Percentiles rank a stretch among this genome's conserved stretches.
These are phyloP conservation scores for Pseudozyma tsukubaensis DNA, from an alignment of 1,284 basidiomycete species.

Conservation along the genomic window DNA sequence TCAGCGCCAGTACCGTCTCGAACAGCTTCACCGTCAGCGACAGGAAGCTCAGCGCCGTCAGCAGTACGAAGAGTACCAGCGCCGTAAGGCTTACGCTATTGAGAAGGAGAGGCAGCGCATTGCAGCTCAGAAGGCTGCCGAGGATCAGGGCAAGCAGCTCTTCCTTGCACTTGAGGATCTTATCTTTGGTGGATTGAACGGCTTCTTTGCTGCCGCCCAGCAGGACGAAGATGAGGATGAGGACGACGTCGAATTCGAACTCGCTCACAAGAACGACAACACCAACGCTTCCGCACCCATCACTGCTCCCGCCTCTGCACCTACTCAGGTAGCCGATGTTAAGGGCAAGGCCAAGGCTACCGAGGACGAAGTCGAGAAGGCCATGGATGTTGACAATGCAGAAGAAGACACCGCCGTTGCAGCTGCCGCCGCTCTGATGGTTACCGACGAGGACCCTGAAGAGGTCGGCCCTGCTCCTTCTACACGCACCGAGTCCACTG, in stretches of 20 bases:
- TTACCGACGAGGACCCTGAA: conserved; percentile 39
- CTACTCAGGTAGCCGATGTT: conserved; percentile 13
- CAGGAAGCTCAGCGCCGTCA: conserved; percentile 38
- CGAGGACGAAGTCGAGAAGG: conserved; percentile 10
- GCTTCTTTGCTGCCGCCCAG: conserved; percentile 23
- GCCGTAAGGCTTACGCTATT: conserved; percentile 43
- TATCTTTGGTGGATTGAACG: conserved; percentile 40
- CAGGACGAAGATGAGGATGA: conserved; percentile 23
- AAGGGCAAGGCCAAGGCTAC: conserved; percentile 50
- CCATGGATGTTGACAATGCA: conserved; percentile 34
- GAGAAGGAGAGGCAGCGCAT: conserved; percentile 47
- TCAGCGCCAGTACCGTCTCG: conserved; percentile 37
- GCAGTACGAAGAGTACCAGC: conserved; percentile 51
- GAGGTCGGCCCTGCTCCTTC: conserved; percentile 43
- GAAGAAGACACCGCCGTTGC: conserved; percentile 10
- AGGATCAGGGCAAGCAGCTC: conserved; percentile 42
- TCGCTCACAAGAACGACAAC: conserved; percentile 32
- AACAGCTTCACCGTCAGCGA: conserved; percentile 46
- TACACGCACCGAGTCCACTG: conserved; percentile 5
- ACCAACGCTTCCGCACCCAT: not conserved
- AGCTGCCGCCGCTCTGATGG: conserved; percentile 22
- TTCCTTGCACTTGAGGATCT: conserved; percentile 48
- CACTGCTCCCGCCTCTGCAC: conserved; percentile 5
- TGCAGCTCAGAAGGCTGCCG: conserved; percentile 21
- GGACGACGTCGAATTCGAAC: conserved; percentile 19